These are phyloP conservation scores for Euphrasia confusa DNA, from an alignment of 257 asterid genomes.

Conservation along the genomic window DNA sequence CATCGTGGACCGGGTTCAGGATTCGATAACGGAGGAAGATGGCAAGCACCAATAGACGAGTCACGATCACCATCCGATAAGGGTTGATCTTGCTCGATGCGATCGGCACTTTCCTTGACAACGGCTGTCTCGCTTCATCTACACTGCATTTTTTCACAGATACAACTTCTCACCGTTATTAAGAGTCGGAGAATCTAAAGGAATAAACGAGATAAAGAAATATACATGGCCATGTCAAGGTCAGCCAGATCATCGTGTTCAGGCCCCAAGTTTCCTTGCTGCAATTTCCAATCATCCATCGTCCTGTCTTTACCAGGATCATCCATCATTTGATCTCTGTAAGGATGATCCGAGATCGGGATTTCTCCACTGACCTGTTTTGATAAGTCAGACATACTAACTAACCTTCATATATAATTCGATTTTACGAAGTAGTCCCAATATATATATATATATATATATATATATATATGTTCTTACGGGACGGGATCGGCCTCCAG, in stretches of 20 bases:
- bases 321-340: slow-evolving; percentile 55
- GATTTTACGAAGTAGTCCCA: background rate
- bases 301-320: slow-evolving; percentile 40
- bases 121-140: slow-evolving; percentile 75
- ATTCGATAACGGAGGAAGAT: slow-evolving; percentile 65
- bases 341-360: slow-evolving; percentile 40
- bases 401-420: background rate
- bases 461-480: slow-evolving; percentile 29
- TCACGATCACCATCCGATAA: slow-evolving; percentile 64
- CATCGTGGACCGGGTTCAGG: slow-evolving; percentile 70
- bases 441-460: background rate
- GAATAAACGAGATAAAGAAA: no score
- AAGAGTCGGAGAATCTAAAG: background rate
- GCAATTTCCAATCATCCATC: slow-evolving; percentile 75
- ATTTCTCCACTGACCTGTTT: slow-evolving; percentile 68
- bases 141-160: slow-evolving; percentile 41
- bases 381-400: background rate
- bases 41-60: slow-evolving; percentile 56
- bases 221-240: slow-evolving; percentile 55
- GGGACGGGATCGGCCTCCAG: slow-evolving; percentile 55
- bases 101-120: slow-evolving; percentile 70
- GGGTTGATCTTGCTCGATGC: slow-evolving; percentile 78
- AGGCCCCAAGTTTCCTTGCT: slow-evolving; percentile 55
- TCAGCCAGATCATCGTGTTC: slow-evolving; percentile 55
- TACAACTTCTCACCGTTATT: slow-evolving; percentile 4